Conservation (phyloP, 257 asterid genomes). For the Fraxinus quadrangulata region DNA sequence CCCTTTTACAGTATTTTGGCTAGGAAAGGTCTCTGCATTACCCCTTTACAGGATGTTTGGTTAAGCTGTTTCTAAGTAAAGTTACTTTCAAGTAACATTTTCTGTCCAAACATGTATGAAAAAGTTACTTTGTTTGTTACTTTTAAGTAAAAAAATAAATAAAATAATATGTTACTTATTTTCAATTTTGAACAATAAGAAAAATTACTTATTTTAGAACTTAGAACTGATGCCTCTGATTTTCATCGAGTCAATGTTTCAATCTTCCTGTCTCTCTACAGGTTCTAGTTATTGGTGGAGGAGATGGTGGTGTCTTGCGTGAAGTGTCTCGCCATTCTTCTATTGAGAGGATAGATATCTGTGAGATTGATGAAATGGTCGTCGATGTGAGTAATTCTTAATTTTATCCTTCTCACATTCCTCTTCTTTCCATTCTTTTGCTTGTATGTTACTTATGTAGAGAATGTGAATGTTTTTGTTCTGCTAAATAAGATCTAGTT, state of each 20-base stretch:
- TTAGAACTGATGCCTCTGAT: background rate
- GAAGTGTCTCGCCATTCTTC: constrained; percentile 93
- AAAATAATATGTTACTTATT: no score
- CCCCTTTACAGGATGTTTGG: background rate
- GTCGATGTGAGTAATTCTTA: constrained; percentile 65
- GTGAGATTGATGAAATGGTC: constrained; percentile 98
- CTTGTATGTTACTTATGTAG: background rate
- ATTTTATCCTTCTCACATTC: background rate
- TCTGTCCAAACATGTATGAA: background rate
- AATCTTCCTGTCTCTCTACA: constrained; percentile 19
- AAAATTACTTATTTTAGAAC: no score
- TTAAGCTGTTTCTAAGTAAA: background rate
- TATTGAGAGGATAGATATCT: constrained; percentile 87
- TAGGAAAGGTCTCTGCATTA: no score
- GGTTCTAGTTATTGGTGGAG: constrained; percentile 99
- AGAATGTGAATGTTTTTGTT: background rate
- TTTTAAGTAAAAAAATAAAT: no score
- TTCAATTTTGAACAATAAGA: no score
- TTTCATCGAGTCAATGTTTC: background rate
- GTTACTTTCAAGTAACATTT: background rate
- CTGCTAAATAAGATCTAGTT: background rate
- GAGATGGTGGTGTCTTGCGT: constrained; percentile 98
- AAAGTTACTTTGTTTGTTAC: background rate
- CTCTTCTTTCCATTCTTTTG: no score
- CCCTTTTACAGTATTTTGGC: no score